These are phyloP conservation scores for Paraglomus brasilianum DNA, from an alignment of 192 early-diverging fungal genomes.

Conservation along the genomic window DNA sequence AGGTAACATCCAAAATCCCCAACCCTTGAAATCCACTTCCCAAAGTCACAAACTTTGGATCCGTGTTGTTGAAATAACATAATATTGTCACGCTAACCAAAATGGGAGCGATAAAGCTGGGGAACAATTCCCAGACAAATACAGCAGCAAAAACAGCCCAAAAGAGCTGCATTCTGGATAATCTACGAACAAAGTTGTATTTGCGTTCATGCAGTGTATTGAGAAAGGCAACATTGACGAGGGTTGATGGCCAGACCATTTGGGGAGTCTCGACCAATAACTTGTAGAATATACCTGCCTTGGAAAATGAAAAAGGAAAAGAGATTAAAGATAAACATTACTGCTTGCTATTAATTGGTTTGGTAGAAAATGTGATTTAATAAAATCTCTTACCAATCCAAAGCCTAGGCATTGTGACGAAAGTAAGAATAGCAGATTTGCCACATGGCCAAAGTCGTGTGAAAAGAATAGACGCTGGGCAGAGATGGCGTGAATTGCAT, in stretches of 20 bases:
- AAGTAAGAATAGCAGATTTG: slow-evolving; percentile 32
- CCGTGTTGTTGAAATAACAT: slow-evolving; percentile 35
- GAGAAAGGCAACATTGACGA: slow-evolving; percentile 55
- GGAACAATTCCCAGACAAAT: slow-evolving; percentile 55
- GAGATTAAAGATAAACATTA: not conserved
- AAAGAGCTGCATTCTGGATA: slow-evolving; percentile 39
- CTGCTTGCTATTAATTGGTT: not conserved
- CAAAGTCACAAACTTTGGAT: slow-evolving; percentile 33
- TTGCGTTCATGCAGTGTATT: slow-evolving; percentile 42
- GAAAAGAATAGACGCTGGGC: not conserved
- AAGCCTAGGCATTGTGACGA: slow-evolving; percentile 36
- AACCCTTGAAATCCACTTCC: slow-evolving; percentile 62
- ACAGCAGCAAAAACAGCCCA: slow-evolving; percentile 39
- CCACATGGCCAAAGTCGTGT: slow-evolving; percentile 7
- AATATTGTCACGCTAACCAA: slow-evolving; percentile 40
- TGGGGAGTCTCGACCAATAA: slow-evolving; percentile 79
- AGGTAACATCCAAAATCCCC: slow-evolving; percentile 65
- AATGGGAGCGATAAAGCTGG: slow-evolving; percentile 36
- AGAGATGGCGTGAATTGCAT: slow-evolving; percentile 34
- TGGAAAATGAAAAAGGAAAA: not conserved
- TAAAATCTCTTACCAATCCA: slow-evolving; percentile 30
- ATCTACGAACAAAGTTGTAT: not conserved
- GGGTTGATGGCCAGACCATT: slow-evolving; percentile 85
- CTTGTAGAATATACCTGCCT: slow-evolving; percentile 38
- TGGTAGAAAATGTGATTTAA: not conserved